A percentile compares a stretch with the other conserved stretches of the same genome.
Evolutionary conservation across 441 rosid genomes (phyloP).

Genomic region (Isatis lusitanica): DNA sequence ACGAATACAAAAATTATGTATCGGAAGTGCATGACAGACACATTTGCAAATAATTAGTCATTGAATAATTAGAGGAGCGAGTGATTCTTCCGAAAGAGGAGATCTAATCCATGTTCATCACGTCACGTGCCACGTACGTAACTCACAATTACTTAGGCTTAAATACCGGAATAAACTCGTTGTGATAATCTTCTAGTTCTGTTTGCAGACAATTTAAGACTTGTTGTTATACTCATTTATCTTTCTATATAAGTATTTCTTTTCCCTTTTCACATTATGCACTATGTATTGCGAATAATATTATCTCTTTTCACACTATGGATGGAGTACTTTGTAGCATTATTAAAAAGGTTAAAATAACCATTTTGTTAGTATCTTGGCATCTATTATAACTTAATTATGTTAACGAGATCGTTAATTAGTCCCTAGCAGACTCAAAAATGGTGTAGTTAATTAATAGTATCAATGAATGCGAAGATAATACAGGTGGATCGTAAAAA

Average conservation of each 20-base stretch:
- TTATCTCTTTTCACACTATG: not conserved
- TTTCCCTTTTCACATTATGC: conserved; percentile 13
- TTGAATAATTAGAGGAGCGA: not conserved
- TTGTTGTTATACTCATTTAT: not conserved
- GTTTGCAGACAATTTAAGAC: not conserved
- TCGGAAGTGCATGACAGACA: not conserved
- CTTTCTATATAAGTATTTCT: not conserved
- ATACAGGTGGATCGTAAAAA: not conserved
- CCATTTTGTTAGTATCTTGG: not conserved
- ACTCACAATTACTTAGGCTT: conserved; percentile 14
- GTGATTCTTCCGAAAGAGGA: conserved; percentile 23
- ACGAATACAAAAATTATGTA: not conserved
- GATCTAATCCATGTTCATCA: conserved; percentile 35
- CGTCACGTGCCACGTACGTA: conserved; percentile 31
- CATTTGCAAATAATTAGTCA: not conserved
- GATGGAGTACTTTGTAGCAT: not conserved
- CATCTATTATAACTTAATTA: not conserved
- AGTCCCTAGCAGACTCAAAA: not conserved
- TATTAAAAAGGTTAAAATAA: not conserved
- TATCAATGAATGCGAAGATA: not conserved
- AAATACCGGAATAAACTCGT: conserved; percentile 18
- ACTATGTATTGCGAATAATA: not conserved
- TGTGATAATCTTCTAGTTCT: not conserved
- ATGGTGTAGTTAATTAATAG: not conserved
- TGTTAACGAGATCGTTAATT: not conserved